Conservation (phyloP, 2,329 filamentous ascomycete genomes). For the Sarocladiaceae sp. region DNA sequence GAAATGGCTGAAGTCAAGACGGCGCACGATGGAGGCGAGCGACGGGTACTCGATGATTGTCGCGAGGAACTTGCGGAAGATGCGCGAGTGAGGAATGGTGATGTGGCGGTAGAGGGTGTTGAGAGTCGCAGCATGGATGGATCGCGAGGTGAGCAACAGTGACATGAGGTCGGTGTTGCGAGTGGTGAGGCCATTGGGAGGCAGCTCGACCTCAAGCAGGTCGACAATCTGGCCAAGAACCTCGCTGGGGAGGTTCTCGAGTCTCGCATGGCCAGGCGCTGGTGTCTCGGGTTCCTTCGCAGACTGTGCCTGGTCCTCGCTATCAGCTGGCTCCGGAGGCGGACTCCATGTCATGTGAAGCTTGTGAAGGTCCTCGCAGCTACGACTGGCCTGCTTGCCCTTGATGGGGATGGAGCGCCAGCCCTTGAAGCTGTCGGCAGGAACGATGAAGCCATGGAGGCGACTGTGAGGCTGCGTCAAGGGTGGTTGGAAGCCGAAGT, state of each 20-base stretch:
- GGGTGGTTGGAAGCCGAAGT: slow-evolving; percentile 49
- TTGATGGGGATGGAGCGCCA: slow-evolving; percentile 60
- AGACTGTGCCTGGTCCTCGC: slow-evolving; percentile 26
- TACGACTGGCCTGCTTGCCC: slow-evolving; percentile 56
- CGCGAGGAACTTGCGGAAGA: slow-evolving; percentile 75
- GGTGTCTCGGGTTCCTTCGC: slow-evolving; percentile 20
- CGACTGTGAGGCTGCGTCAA: slow-evolving; percentile 51
- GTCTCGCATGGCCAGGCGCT: slow-evolving; percentile 44
- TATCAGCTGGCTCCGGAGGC: slow-evolving; percentile 21
- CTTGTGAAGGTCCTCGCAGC: slow-evolving; percentile 55
- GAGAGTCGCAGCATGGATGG: slow-evolving; percentile 68
- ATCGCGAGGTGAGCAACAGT: slow-evolving; percentile 70
- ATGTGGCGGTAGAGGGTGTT: slow-evolving; percentile 74
- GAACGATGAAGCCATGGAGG: slow-evolving; percentile 56
- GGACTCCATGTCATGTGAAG: slow-evolving; percentile 52
- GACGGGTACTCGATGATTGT: slow-evolving; percentile 64
- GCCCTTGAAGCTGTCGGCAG: slow-evolving; percentile 53
- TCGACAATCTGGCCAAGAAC: slow-evolving; percentile 70
- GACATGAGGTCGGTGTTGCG: slow-evolving; percentile 77
- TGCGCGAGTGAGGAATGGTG: slow-evolving; percentile 76
- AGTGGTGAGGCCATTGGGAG: slow-evolving; percentile 65
- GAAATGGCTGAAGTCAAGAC: slow-evolving; percentile 82
- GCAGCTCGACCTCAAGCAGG: slow-evolving; percentile 68
- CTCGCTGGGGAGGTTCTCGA: slow-evolving; percentile 68
- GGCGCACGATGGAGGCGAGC: slow-evolving; percentile 70